phyloP scores from a whole-genome alignment of 2,329 filamentous ascomycete genomes.

The Erysiphe pulchra region DNA sequence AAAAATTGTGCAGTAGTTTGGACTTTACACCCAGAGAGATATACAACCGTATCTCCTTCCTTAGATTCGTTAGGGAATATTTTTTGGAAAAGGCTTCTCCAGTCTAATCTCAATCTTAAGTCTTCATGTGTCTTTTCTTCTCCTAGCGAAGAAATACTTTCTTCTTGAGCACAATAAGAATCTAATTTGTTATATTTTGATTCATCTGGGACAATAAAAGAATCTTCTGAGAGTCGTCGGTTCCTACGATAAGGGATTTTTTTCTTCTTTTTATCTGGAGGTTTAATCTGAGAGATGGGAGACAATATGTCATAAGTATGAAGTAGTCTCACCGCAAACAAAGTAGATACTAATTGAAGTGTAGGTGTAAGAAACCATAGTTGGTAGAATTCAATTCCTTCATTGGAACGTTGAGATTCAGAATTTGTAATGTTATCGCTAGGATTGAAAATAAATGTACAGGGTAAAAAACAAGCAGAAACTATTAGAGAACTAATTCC shows the following conservation, averaged over 20 bases:
- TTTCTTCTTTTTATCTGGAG: conserved; percentile 3
- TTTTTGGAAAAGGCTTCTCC: conserved; percentile 3
- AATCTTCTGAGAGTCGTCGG: conserved; percentile 3
- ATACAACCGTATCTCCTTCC: background rate
- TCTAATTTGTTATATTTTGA: conserved; percentile 1
- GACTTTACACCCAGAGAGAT: background rate
- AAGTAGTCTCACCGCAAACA: conserved; percentile 10
- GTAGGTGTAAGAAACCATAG: conserved; percentile 18
- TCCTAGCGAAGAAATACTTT: too few species aligned
- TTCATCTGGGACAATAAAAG: conserved; percentile 10
- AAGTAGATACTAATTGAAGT: conserved; percentile 18
- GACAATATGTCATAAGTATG: background rate
- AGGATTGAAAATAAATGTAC: conserved; percentile 1
- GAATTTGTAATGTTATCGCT: conserved; percentile 1
- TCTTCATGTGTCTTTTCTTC: background rate
- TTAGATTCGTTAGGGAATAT: background rate
- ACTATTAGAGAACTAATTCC: background rate
- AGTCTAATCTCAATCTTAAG: conserved; percentile 5
- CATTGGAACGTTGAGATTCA: conserved; percentile 11
- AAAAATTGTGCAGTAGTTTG: conserved; percentile 3
- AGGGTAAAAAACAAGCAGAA: conserved; percentile 3
- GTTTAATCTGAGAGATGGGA: conserved; percentile 1
- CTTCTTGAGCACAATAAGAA: too few species aligned
- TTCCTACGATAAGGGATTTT: conserved; percentile 1
- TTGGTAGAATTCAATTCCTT: conserved; percentile 21